Evolutionary conservation across 768 basidiomycete species (phyloP).

Genomic region (Russula ochroleuca): DNA sequence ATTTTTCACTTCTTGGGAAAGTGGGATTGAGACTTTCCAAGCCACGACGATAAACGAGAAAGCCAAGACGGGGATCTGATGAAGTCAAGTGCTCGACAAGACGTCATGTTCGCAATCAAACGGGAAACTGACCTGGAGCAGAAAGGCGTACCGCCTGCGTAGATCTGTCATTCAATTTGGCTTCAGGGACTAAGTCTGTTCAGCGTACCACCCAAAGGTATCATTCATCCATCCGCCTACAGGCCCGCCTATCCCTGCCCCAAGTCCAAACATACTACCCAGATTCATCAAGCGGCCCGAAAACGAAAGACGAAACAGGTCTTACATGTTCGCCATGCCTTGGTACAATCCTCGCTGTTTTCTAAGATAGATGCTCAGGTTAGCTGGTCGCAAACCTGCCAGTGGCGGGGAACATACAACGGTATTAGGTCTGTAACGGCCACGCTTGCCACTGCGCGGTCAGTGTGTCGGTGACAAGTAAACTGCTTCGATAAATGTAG

Average conservation of each 20-base stretch:
- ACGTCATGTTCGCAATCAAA: slow-evolving; percentile 18
- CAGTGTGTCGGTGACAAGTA: slow-evolving; percentile 1
- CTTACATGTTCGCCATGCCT: slow-evolving; percentile 84
- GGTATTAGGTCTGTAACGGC: slow-evolving; percentile 87
- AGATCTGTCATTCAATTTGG: slow-evolving; percentile 19
- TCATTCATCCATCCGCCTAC: slow-evolving; percentile 85
- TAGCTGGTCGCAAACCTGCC: slow-evolving; percentile 10
- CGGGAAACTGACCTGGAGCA: slow-evolving; percentile 59
- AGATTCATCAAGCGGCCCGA: slow-evolving; percentile 6
- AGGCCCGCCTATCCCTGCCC: slow-evolving; percentile 76
- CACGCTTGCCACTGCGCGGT: slow-evolving; percentile 65
- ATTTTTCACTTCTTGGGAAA: slow-evolving; percentile 62
- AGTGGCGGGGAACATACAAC: slow-evolving; percentile 49
- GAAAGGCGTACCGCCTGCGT: slow-evolving; percentile 78
- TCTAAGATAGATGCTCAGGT: slow-evolving; percentile 45
- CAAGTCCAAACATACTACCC: slow-evolving; percentile 73
- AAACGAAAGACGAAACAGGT: slow-evolving; percentile 9
- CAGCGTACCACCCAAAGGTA: slow-evolving; percentile 71
- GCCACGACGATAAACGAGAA: slow-evolving; percentile 68
- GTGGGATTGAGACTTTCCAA: slow-evolving; percentile 70
- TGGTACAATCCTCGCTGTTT: slow-evolving; percentile 88
- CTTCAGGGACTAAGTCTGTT: neutral
- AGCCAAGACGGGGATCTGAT: slow-evolving; percentile 70
- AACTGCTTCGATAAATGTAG: slow-evolving; percentile 12
- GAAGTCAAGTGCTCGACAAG: neutral